Evolutionary conservation across 192 early-diverging fungal genomes (phyloP).

Genomic region (Thamnidium elegans): DNA sequence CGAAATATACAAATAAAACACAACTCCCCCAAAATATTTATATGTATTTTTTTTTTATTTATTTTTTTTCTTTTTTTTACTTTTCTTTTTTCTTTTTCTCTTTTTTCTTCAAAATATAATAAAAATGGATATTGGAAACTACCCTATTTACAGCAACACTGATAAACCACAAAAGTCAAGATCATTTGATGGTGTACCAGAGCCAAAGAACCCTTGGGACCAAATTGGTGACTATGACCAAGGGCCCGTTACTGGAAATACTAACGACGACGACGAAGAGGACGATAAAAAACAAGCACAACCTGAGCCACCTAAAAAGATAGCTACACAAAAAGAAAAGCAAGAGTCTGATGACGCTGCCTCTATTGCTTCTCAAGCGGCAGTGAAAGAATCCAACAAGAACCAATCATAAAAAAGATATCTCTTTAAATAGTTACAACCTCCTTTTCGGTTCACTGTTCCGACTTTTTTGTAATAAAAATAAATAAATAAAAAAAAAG

Average conservation of each 20-base stretch:
- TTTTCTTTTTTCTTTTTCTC: not conserved
- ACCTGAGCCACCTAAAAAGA: not conserved
- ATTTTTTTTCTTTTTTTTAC: not conserved
- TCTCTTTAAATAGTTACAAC: no score
- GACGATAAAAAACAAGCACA: not conserved
- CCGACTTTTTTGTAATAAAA: not conserved
- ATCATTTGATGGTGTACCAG: not conserved
- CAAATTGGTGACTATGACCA: not conserved
- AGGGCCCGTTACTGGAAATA: not conserved
- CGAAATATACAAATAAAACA: not conserved
- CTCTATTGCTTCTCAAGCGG: slow-evolving; percentile 1
- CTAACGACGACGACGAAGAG: not conserved
- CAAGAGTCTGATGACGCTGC: not conserved
- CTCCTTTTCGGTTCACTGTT: not conserved
- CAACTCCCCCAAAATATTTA: not conserved
- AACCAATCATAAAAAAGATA: not conserved
- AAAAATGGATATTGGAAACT: slow-evolving; percentile 2
- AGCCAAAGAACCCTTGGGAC: not conserved
- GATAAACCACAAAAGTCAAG: not conserved
- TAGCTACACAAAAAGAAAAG: not conserved
- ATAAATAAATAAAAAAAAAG: not conserved
- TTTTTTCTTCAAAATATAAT: not conserved
- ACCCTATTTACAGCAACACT: not conserved
- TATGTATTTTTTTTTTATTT: not conserved
- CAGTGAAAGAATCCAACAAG: not conserved